Evolutionary conservation across 768 basidiomycete species (phyloP).

Genomic region (Suillus weaverae): DNA sequence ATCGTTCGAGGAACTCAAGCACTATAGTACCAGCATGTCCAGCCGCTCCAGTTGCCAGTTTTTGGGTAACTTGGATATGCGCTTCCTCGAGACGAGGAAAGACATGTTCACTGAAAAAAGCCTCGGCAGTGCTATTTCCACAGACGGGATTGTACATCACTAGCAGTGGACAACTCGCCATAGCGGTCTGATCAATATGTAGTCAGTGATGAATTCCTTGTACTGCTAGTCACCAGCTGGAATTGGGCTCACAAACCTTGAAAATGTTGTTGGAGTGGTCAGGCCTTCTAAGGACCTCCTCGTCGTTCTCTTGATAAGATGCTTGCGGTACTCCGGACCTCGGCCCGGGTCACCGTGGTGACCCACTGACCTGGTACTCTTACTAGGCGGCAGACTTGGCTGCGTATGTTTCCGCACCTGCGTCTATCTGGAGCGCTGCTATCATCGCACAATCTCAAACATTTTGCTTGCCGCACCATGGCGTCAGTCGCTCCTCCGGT

Average conservation of each 20-base stretch:
- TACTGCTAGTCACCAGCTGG: background rate
- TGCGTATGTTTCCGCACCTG: conserved; percentile 1
- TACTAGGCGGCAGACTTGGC: no score
- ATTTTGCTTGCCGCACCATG: conserved; percentile 22
- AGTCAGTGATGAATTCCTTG: background rate
- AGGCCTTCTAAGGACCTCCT: background rate
- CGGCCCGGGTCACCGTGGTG: background rate
- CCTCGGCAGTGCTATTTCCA: conserved; percentile 57
- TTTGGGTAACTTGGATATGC: conserved; percentile 32
- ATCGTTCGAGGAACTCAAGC: conserved; percentile 38
- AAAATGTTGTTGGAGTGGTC: background rate
- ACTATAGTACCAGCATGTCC: conserved; percentile 57
- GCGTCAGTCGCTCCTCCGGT: conserved; percentile 31
- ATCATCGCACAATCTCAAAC: background rate
- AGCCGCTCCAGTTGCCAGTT: conserved; percentile 49
- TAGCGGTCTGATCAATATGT: background rate
- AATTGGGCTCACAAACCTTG: background rate
- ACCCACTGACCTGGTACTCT: background rate
- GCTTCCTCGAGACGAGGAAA: conserved; percentile 54
- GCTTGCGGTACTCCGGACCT: background rate
- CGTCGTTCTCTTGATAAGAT: background rate
- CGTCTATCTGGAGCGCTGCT: background rate
- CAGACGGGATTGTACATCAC: conserved; percentile 77
- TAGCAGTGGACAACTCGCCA: conserved; percentile 47
- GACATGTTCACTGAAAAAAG: conserved; percentile 60